Evolutionary conservation across 2,329 filamentous ascomycete species (phyloP).

Genomic region (Xylariales sp.): DNA sequence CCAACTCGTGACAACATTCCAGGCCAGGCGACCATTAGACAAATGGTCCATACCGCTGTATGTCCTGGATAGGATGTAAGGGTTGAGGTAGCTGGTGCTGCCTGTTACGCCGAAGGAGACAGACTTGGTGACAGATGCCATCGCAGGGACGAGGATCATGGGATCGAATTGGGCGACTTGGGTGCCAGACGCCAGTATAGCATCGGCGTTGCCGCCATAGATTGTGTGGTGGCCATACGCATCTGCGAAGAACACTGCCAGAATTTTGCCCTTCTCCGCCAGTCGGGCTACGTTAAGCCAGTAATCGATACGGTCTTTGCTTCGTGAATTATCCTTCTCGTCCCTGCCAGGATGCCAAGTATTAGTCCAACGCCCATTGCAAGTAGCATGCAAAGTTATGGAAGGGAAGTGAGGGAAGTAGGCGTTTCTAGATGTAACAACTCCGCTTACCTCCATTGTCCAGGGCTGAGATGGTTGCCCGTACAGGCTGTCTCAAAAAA

Average conservation of each 20-base stretch:
- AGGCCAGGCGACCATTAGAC: background rate
- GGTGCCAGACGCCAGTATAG: background rate
- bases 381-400: too few species aligned
- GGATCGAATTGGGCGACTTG: background rate
- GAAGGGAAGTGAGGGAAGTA: too few species aligned
- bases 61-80: background rate
- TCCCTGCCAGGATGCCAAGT: background rate
- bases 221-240: constrained; percentile 3
- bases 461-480: background rate
- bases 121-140: background rate
- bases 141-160: background rate
- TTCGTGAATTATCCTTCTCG: background rate
- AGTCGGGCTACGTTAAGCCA: constrained; percentile 9
- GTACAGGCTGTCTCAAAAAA: background rate
- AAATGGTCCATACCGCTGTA: background rate
- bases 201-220: background rate
- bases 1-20: background rate
- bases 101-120: background rate
- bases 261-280: constrained; percentile 7
- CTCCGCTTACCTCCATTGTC: background rate
- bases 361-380: background rate
- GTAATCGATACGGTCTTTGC: constrained; percentile 4
- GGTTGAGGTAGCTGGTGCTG: background rate
- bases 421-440: too few species aligned
- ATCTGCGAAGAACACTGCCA: constrained; percentile 7